A percentile compares a stretch with the other conserved stretches of the same genome.
phyloP scores from a whole-genome alignment of 306 rosid genomes.

The Quercus cerris region DNA sequence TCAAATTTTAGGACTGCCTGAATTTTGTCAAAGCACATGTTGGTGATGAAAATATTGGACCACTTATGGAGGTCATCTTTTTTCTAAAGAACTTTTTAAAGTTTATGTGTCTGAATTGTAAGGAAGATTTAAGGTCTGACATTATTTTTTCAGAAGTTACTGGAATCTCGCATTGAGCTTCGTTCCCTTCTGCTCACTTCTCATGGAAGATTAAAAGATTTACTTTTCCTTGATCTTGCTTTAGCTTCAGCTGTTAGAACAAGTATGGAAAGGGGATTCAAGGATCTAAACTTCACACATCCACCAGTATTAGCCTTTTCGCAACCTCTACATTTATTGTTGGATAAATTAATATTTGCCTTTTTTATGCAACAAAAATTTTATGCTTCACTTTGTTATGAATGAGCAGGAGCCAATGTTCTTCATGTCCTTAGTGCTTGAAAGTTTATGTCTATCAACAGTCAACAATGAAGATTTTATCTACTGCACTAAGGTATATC shows the following conservation, averaged over 20 bases:
- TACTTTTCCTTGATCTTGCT: constrained; percentile 35
- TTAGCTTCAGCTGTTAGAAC: constrained; percentile 30
- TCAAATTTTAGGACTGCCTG: constrained; percentile 27
- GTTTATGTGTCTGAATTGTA: neutral
- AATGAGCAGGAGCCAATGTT: constrained; percentile 30
- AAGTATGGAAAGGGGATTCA: constrained; percentile 30
- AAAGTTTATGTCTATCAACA: constrained; percentile 24
- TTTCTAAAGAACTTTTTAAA: neutral
- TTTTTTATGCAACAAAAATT: neutral
- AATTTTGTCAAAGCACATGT: constrained; percentile 30
- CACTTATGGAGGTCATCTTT: constrained; percentile 24
- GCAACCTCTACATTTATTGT: neutral
- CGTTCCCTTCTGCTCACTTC: constrained; percentile 21
- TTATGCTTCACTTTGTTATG: neutral
- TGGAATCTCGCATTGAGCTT: constrained; percentile 26
- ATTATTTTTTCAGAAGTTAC: constrained; percentile 24
- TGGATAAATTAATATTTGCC: neutral
- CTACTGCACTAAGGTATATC: constrained; percentile 36
- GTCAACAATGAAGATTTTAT: constrained; percentile 34
- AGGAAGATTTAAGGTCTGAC: neutral
- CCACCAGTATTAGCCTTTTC: constrained; percentile 13
- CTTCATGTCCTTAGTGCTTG: constrained; percentile 35
- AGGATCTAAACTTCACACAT: constrained; percentile 12
- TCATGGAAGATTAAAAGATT: constrained; percentile 27
- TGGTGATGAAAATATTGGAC: constrained; percentile 29